These are phyloP conservation scores for Raphidocelis subcapitata DNA, from an alignment of 139 green algal species.

Conservation along the genomic window DNA sequence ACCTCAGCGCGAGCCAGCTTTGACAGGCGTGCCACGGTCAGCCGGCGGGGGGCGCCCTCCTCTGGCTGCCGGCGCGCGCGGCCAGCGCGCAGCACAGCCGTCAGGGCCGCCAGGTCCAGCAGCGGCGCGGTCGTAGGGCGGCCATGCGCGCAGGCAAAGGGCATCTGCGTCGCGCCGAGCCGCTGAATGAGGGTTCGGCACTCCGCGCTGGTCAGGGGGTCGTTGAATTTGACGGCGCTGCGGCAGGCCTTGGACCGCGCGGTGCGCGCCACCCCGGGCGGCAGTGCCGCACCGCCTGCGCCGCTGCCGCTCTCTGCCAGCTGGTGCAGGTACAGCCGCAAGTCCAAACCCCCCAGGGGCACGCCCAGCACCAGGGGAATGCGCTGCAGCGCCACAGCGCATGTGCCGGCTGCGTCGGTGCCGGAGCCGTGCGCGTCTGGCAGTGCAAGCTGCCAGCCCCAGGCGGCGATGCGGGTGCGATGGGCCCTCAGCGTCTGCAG, in stretches of 20 bases:
- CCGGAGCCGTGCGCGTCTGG: no score
- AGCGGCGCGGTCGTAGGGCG: no score
- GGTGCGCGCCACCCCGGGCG: slow-evolving; percentile 46
- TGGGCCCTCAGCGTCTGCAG: no score
- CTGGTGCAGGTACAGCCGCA: slow-evolving; percentile 56
- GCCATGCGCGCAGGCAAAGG: slow-evolving; percentile 62
- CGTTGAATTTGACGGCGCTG: slow-evolving; percentile 83
- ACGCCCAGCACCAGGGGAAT: slow-evolving; percentile 27
- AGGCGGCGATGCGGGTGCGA: no score
- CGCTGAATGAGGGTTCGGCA: slow-evolving; percentile 51
- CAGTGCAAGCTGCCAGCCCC: no score
- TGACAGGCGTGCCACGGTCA: no score
- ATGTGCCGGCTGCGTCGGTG: no score
- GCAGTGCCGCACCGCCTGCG: slow-evolving; percentile 7
- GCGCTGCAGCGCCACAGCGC: slow-evolving; percentile 11
- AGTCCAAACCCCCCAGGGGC: slow-evolving; percentile 4
- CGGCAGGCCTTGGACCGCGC: slow-evolving; percentile 77
- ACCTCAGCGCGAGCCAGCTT: no score
- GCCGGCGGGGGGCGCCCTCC: no score
- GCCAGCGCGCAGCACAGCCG: no score
- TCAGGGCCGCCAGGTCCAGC: no score
- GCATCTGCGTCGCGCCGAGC: slow-evolving; percentile 54
- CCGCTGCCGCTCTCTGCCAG: slow-evolving; percentile 43
- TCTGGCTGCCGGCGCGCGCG: no score
- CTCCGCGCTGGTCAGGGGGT: slow-evolving; percentile 48